Evolutionary conservation across 352 stramenopile genomes (phyloP).

Genomic region (Phytophthora cryptogea): DNA sequence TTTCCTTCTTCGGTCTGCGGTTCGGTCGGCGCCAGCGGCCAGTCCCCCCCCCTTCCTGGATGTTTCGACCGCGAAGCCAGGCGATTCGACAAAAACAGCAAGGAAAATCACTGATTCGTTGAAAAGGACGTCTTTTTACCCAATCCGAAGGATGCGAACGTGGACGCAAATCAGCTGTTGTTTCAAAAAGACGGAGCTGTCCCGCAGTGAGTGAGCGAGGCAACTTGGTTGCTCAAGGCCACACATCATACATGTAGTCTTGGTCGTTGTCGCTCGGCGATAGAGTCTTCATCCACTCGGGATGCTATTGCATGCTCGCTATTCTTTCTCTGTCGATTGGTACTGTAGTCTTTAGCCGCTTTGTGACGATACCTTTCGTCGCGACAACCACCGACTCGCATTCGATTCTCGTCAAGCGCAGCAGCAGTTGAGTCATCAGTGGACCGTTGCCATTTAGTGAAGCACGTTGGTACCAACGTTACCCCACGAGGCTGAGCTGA

Average conservation of each 20-base stretch:
- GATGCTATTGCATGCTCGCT: neutral
- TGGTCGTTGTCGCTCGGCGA: neutral
- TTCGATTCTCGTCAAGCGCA: neutral
- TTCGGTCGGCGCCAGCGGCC: slow-evolving; percentile 12
- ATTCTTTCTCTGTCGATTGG: neutral
- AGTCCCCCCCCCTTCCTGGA: slow-evolving; percentile 28
- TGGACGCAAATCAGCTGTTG: slow-evolving; percentile 17
- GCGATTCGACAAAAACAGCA: slow-evolving; percentile 19
- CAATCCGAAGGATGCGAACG: slow-evolving; percentile 12
- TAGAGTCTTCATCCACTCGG: no score
- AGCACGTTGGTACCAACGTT: neutral
- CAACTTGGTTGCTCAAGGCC: neutral
- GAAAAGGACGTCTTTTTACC: slow-evolving; percentile 15
- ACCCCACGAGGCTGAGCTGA: neutral
- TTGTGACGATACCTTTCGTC: slow-evolving; percentile 6
- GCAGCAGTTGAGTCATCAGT: slow-evolving; percentile 5
- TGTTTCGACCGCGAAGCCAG: slow-evolving; percentile 10
- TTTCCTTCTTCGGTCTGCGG: slow-evolving; percentile 36
- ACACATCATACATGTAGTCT: no score
- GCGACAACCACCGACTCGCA: slow-evolving; percentile 4
- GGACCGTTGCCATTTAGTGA: neutral
- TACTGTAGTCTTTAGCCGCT: no score
- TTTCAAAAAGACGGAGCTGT: neutral
- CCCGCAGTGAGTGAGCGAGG: slow-evolving; percentile 2
- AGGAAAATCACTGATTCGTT: slow-evolving; percentile 2